These are phyloP conservation scores for Chlamydomonas reinhardtii DNA, from an alignment of 163 green algal species.

Conservation along the genomic window DNA sequence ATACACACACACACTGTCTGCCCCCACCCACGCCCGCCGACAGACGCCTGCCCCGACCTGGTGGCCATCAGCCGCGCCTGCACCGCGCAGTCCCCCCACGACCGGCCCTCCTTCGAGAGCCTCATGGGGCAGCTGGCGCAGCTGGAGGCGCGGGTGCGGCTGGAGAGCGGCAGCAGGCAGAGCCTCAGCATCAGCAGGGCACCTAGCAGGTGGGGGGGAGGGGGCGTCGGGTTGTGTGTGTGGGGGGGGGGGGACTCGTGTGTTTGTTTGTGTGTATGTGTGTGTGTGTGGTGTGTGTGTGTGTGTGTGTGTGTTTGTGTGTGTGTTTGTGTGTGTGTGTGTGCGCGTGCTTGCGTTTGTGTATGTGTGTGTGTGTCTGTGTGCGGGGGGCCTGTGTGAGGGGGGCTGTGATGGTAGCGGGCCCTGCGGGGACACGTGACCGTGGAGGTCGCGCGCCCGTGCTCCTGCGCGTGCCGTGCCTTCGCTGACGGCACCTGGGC, in stretches of 20 bases:
- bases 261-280: neutral
- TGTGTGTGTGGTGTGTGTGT: neutral
- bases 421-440: neutral
- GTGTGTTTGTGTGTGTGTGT: neutral
- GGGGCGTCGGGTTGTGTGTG: neutral
- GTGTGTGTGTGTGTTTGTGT: neutral
- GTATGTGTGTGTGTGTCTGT: neutral
- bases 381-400: no score
- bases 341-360: neutral
- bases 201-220: neutral
- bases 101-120: conserved; percentile 26
- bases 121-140: conserved; percentile 41
- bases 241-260: no score
- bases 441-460: no score
- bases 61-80: conserved; percentile 15
- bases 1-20: no score
- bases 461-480: no score
- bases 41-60: conserved; percentile 4
- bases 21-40: no score
- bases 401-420: neutral
- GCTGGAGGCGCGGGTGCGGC: conserved; percentile 35
- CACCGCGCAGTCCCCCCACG: neutral
- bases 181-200: conserved; percentile 5
- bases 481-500: no score
- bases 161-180: neutral